phyloP scores from a whole-genome alignment of 805 yeast genomes.

The Candida hispaniensis region DNA sequence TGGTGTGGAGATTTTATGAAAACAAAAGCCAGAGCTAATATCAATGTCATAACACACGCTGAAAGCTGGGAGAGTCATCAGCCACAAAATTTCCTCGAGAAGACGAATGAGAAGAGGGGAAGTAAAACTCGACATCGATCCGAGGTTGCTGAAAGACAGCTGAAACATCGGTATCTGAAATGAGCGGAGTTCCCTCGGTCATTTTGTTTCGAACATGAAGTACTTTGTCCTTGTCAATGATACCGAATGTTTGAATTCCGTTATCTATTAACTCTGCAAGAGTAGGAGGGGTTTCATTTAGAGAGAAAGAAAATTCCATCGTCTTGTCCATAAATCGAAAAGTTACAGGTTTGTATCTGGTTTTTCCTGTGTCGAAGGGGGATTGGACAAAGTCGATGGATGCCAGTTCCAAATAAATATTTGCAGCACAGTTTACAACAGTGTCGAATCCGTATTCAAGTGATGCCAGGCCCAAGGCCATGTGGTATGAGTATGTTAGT shows the following conservation, averaged over 20 bases:
- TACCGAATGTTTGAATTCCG: conserved; percentile 61
- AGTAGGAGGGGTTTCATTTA: conserved; percentile 71
- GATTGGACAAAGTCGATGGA: conserved; percentile 35
- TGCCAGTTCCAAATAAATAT: conserved; percentile 51
- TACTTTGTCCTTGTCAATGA: conserved; percentile 31
- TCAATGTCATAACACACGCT: no score
- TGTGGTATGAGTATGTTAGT: conserved; percentile 3
- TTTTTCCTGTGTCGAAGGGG: background rate
- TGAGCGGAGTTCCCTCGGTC: no score
- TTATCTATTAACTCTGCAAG: conserved; percentile 66
- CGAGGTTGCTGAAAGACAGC: conserved; percentile 6
- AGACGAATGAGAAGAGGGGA: conserved; percentile 10
- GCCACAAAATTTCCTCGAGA: conserved; percentile 1
- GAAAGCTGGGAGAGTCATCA: conserved; percentile 12
- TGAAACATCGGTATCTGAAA: conserved; percentile 13
- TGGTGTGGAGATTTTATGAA: no score
- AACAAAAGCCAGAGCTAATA: no score
- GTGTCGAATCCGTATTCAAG: conserved; percentile 74
- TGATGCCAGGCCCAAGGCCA: conserved; percentile 23
- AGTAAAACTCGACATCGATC: conserved; percentile 13
- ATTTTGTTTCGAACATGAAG: conserved; percentile 21
- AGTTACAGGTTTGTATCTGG: conserved; percentile 24
- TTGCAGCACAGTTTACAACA: conserved; percentile 54
- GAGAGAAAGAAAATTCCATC: conserved; percentile 53
- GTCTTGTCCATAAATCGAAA: conserved; percentile 24